Percentiles rank a stretch among this genome's conserved stretches.
Evolutionary conservation across 345 rosid genomes (phyloP).

Genomic region (Melastoma malabathricum): DNA sequence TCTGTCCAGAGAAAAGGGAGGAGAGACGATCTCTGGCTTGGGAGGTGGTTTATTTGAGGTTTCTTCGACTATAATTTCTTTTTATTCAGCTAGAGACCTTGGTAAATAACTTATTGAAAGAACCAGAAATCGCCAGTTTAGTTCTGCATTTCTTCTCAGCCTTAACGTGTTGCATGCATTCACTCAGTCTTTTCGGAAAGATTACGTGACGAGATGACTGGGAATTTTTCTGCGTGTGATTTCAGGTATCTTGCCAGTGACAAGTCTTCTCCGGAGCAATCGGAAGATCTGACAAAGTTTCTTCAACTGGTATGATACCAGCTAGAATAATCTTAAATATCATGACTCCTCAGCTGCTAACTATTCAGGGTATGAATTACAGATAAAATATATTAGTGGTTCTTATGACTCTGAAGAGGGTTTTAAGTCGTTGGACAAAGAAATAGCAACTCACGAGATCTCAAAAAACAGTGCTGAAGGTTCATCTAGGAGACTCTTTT

Average conservation of each 20-base stretch:
- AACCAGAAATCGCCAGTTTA: too few species aligned
- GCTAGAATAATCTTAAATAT: not conserved
- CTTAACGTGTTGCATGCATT: not conserved
- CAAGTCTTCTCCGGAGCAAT: conserved; percentile 26
- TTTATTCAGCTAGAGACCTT: too few species aligned
- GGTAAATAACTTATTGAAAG: too few species aligned
- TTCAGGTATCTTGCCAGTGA: conserved; percentile 54
- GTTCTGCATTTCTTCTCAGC: too few species aligned
- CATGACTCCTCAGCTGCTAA: not conserved
- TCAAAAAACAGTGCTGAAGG: conserved; percentile 55
- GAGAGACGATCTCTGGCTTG: too few species aligned
- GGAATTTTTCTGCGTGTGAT: conserved; percentile 1
- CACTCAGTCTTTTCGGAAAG: too few species aligned
- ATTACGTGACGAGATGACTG: not conserved
- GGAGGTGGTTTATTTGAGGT: too few species aligned
- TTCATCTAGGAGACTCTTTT: conserved; percentile 77
- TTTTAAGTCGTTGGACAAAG: conserved; percentile 57
- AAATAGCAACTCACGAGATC: conserved; percentile 54
- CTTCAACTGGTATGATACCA: conserved; percentile 59
- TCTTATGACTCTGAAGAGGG: conserved; percentile 79
- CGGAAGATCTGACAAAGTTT: conserved; percentile 49
- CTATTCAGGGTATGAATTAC: conserved; percentile 5
- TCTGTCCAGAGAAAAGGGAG: too few species aligned
- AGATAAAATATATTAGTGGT: conserved; percentile 93
- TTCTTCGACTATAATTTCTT: too few species aligned